Conservation (phyloP, 768 basidiomycete species). For the Hypsizygus marmoreus region DNA sequence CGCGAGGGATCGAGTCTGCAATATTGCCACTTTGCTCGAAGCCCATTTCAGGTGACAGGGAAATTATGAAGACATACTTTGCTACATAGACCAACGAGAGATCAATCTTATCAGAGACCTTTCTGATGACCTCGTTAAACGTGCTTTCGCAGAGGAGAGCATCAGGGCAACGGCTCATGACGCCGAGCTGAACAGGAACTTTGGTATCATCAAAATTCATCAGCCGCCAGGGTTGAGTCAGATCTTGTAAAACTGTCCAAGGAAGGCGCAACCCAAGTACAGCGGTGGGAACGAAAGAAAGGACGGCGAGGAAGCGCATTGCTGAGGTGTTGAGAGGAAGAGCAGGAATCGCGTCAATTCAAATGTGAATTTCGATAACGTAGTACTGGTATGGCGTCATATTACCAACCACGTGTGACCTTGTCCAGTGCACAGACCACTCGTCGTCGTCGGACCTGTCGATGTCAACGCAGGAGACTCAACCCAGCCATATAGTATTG, state of each 20-base stretch:
- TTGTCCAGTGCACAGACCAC: not conserved
- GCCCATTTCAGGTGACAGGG: not conserved
- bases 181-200: constrained; percentile 52
- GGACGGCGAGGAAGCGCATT: constrained; percentile 11
- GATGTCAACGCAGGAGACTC: too few relatives aligned
- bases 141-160: constrained; percentile 79
- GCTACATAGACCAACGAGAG: constrained; percentile 75
- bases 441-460: too few relatives aligned
- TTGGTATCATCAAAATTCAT: constrained; percentile 27
- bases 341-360: constrained; percentile 1
- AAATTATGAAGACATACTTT: constrained; percentile 50
- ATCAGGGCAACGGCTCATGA: constrained; percentile 72
- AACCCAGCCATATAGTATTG: too few relatives aligned
- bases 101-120: constrained; percentile 65
- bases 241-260: constrained; percentile 7
- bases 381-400: constrained; percentile 17
- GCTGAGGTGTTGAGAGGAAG: constrained; percentile 5
- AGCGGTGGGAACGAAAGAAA: constrained; percentile 1
- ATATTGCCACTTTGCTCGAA: too few relatives aligned
- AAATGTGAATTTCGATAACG: constrained; percentile 3
- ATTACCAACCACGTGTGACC: not conserved
- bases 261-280: constrained; percentile 9
- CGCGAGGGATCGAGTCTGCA: constrained; percentile 64
- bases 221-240: not conserved
- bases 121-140: constrained; percentile 70